Evolutionary conservation across 148 eudicot genomes (phyloP).

Genomic region (Nepenthes gracilis): DNA sequence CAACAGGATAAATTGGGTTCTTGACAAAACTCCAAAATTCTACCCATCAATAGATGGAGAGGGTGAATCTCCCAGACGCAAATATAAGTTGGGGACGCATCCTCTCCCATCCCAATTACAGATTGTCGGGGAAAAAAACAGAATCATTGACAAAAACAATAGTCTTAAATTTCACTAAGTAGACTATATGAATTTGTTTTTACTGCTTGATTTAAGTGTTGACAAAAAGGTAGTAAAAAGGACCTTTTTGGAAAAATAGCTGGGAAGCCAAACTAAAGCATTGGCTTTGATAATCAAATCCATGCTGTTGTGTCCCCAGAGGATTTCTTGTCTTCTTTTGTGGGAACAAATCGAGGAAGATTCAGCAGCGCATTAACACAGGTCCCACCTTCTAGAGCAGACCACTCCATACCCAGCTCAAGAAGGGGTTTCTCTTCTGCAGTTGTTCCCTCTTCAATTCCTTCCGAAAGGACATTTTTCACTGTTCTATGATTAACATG

Average conservation of each 20-base stretch:
- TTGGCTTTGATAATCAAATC: background rate
- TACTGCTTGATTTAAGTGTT: background rate
- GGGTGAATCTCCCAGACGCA: background rate
- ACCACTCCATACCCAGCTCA: conserved; percentile 24
- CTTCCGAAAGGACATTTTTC: conserved; percentile 8
- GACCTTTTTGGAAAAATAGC: background rate
- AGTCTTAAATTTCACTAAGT: background rate
- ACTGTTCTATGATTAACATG: conserved; percentile 25
- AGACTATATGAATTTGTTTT: background rate
- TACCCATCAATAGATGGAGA: background rate
- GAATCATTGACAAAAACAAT: background rate
- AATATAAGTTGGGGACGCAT: background rate
- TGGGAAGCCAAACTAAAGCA: background rate
- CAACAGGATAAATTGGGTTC: background rate
- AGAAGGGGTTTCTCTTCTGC: conserved; percentile 1
- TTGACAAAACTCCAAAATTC: background rate
- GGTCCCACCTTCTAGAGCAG: conserved; percentile 46
- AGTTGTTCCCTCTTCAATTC: conserved; percentile 10
- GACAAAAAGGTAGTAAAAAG: background rate
- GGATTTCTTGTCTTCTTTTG: conserved; percentile 11
- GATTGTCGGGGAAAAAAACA: background rate
- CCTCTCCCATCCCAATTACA: background rate
- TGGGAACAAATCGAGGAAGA: conserved; percentile 33
- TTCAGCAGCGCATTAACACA: conserved; percentile 43
- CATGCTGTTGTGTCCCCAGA: conserved; percentile 9